A percentile compares a stretch with the other conserved stretches of the same genome.
Conservation (phyloP, 331 rosid species). For the Quercus lobata region DNA sequence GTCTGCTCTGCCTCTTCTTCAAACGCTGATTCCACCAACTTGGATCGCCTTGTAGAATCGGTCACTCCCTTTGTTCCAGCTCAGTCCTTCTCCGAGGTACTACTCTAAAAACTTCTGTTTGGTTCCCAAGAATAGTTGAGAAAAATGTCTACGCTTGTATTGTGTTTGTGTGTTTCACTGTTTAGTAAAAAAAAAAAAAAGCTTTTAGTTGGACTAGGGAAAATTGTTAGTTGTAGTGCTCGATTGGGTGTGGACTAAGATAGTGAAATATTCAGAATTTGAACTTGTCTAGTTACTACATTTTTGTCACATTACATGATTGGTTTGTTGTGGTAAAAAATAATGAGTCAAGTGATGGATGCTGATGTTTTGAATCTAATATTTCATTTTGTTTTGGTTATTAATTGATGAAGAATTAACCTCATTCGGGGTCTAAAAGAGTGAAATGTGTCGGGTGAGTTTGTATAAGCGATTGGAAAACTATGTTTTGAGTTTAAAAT, state of each 20-base stretch:
- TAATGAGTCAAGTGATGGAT: neutral
- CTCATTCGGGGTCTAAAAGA: neutral
- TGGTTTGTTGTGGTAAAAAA: neutral
- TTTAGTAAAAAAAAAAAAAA: too few species aligned
- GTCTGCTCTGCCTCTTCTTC: slow-evolving; percentile 28
- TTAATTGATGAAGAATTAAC: neutral
- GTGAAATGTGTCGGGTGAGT: too few species aligned
- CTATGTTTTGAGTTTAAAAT: too few species aligned
- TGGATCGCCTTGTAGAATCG: slow-evolving; percentile 35
- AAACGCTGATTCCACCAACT: slow-evolving; percentile 14
- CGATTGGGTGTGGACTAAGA: neutral
- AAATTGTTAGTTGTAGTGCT: neutral
- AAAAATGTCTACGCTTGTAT: neutral
- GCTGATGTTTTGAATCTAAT: neutral
- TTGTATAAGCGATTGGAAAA: too few species aligned
- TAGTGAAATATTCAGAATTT: neutral
- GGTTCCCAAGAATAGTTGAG: neutral
- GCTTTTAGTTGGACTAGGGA: too few species aligned
- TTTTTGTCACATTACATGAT: neutral
- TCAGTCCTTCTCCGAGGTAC: slow-evolving; percentile 20
- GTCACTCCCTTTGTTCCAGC: slow-evolving; percentile 28
- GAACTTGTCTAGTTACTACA: neutral
- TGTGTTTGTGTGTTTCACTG: too few species aligned
- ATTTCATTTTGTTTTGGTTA: neutral
- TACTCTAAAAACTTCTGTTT: neutral